A percentile compares a stretch with the other conserved stretches of the same genome.
Conservation (phyloP, 208 protist species). For the Trypanosoma mega region DNA sequence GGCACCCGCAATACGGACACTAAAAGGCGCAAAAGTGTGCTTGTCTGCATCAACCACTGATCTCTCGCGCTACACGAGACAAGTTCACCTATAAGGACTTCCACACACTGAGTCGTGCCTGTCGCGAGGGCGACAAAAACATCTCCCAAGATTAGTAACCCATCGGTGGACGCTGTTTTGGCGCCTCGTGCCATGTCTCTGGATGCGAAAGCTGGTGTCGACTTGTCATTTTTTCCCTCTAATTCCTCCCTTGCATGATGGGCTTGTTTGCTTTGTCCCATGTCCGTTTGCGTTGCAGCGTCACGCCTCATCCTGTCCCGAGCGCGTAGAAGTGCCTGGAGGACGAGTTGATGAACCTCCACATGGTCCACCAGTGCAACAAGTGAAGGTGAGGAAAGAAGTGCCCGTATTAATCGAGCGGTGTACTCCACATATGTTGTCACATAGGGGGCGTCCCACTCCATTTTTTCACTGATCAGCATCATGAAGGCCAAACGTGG, state of each 20-base stretch:
- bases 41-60: conserved; percentile 35
- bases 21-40: conserved; percentile 50
- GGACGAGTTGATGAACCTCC: conserved; percentile 26
- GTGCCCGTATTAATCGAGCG: background rate
- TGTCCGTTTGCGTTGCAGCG: no score
- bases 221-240: no score
- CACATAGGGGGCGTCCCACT: background rate
- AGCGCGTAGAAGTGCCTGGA: conserved; percentile 39
- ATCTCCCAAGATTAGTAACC: conserved; percentile 44
- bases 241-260: no score
- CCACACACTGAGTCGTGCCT: conserved; percentile 45
- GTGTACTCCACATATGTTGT: background rate
- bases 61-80: conserved; percentile 23
- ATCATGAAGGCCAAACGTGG: background rate
- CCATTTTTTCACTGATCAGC: background rate
- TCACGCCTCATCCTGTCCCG: no score
- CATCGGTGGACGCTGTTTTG: conserved; percentile 18
- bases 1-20: conserved; percentile 37
- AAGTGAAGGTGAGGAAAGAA: conserved; percentile 4
- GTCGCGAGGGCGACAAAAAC: conserved; percentile 39
- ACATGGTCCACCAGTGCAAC: conserved; percentile 23
- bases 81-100: conserved; percentile 37
- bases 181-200: no score
- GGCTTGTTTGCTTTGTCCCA: no score
- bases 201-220: no score